Conservation (phyloP, 176 grass and related monocot genomes). For the Oryza officinalis region DNA sequence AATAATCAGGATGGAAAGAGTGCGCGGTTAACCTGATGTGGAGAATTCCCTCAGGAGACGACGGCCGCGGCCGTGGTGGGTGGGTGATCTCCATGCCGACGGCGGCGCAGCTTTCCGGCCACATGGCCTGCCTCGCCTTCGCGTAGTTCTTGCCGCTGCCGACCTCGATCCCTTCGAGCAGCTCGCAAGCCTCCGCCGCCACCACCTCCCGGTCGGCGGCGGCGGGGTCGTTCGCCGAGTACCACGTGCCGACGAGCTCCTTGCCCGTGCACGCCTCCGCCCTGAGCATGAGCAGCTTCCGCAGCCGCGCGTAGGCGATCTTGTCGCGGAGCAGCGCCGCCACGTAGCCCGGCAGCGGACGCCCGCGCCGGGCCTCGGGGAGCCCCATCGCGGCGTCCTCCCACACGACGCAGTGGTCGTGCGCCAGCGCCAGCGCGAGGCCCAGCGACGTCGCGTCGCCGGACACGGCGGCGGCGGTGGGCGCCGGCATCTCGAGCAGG, state of each 20-base stretch:
- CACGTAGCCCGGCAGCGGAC: background rate
- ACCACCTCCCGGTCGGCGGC: background rate
- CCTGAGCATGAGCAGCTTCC: constrained; percentile 8
- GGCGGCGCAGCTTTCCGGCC: background rate
- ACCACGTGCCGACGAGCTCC: constrained; percentile 5
- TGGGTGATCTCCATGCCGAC: background rate
- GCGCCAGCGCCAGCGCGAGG: constrained; percentile 14
- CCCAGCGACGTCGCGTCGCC: constrained; percentile 22
- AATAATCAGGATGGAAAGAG: no score
- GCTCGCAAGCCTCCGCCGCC: background rate
- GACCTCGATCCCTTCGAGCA: background rate
- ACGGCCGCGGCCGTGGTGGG: background rate
- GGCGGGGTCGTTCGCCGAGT: background rate
- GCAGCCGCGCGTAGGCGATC: background rate
- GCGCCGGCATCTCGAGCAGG: background rate
- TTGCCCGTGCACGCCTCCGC: background rate
- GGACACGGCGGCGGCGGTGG: background rate
- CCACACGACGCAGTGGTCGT: constrained; percentile 8
- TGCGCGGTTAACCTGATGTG: no score
- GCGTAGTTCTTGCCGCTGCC: background rate
- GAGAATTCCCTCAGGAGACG: background rate
- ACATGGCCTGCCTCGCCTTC: background rate
- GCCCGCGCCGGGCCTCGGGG: background rate
- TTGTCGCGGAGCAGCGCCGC: constrained; percentile 2
- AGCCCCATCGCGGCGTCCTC: background rate